Conservation (phyloP, 495 filamentous ascomycete genomes). For the Extremus antarcticus region DNA sequence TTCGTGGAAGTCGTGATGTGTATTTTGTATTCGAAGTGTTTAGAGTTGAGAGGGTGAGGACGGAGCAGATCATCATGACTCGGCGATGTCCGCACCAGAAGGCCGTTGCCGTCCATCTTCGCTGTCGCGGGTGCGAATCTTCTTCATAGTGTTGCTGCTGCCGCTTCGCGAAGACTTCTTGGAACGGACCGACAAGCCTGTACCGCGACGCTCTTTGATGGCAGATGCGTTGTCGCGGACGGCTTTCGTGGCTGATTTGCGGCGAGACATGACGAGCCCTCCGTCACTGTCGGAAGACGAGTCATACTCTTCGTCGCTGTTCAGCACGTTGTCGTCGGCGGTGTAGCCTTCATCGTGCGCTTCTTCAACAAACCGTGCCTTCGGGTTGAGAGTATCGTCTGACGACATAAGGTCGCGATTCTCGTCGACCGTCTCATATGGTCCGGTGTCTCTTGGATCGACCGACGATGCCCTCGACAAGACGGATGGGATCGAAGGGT, state of each 20-base stretch:
- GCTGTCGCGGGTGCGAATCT: conserved; percentile 14
- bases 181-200: conserved; percentile 1
- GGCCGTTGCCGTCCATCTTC: conserved; percentile 2
- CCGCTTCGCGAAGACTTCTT: conserved; percentile 17
- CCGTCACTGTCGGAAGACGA: conserved; percentile 43
- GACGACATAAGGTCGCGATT: conserved; percentile 11
- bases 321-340: conserved; percentile 5
- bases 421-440: conserved; percentile 3
- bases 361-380: background rate
- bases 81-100: background rate
- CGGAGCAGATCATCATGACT: background rate
- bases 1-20: background rate
- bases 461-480: conserved; percentile 33
- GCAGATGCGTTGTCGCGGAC: background rate
- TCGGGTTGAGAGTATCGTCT: conserved; percentile 9
- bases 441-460: conserved; percentile 21
- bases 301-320: conserved; percentile 34
- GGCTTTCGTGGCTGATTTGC: background rate
- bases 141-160: conserved; percentile 21
- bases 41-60: background rate
- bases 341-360: conserved; percentile 12
- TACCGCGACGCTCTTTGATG: background rate
- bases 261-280: conserved; percentile 17
- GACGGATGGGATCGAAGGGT: conserved; percentile 36
- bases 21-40: background rate